Evolutionary conservation across 495 filamentous ascomycete species (phyloP), one percentile per base, ranked within the genome.

Genomic region (Penicillium canariense): DNA sequence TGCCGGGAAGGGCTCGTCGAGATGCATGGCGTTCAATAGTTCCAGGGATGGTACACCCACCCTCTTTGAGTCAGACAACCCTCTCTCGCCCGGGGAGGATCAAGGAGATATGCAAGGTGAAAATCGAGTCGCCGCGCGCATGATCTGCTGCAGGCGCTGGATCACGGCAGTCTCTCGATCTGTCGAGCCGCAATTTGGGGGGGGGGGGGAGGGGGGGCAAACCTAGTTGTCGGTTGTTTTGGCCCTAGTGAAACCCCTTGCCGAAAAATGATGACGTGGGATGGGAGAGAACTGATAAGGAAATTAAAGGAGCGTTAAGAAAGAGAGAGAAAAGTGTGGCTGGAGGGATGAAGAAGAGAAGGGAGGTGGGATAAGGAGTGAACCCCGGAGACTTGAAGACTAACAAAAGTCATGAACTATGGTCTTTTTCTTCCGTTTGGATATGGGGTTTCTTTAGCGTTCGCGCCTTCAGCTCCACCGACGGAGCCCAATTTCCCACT

Each of bases 11-110:
- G 51, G 48, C 28, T 70, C 61, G 46, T 66, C 44, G n/a, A 59
- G 54, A 65, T 70, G 69, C 73, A 76, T 76, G 58, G 68, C 63
- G 63, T 67, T 62, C 64, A 61, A 62, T 63, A 66, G 59, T 68
- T 52, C 50, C 42, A 55, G 34, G 55, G 50, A 46, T 53, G 27
- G 43, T 28, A 5, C 17, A 46, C 43, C 46, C 46, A 17, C 28
- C 28, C 28, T 48, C 10, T 17, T 15, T 2, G 39, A 42, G 10
- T 42, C 25, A 51, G 43, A 50, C 14, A 48, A n/a, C n/a, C n/a
- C n/a, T n/a, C n/a, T n/a, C 44, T 23, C 52, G 17, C 22, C 34
- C 44, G 30, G 35, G 43, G 34, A 36, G 48, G 46, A 61, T 59
- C 48, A 61, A 54, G 35, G 52, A 51, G 52, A 51, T 53, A 62